Evolutionary conservation across 1,284 basidiomycete species (phyloP), one percentile per base, ranked within the genome.

Genomic region (Wolfiporia cocos): DNA sequence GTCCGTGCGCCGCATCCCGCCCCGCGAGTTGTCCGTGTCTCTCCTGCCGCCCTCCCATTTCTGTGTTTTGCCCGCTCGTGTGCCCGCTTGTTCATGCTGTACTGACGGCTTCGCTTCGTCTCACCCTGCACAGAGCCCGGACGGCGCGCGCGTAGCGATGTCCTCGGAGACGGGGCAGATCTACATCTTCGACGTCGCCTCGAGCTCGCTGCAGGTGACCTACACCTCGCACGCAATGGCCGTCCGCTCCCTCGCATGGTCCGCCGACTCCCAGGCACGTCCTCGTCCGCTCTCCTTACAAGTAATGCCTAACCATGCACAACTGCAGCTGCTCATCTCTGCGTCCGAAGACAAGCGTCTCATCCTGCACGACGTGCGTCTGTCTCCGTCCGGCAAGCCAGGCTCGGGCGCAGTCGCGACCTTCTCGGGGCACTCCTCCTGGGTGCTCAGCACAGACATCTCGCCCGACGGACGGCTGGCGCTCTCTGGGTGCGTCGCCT

Each of bases 341-440:
- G 91, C 84, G 4, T 90, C 89, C 1, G 91, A 94, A 61, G 91
- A 94, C 62, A 86, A 89, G 57, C 79, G 87, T 12, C 78, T 94
- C 42, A 80, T 89, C 38, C 64, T 93, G 32, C 89, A 93, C 59
- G 91, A 94, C 57, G 85, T 92, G 14, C 80, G 86, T 28, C 64
- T 63, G 36, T 70, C 76, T 0, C 56, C 79, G 2, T 72, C 79
- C 15, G 73, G 66, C 43, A 73, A 69, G 49, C 67, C 71, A 12
- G 83, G 86, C 2, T 76, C 77, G 24, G 86, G 86, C 19, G 82
- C 83, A 1, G 87, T 92, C 14, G 87, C 89, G 7, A 80, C 87
- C 5, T 68, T 93, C 50, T 77, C 78, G 17, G 91, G 91, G 0
- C 91, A 94, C 60, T 74, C 83, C 2, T 90, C 88, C 5, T 93